Base-by-base conservation (phyloP, 768 basidiomycete species). In the Phylloporus rhodoxanthus region DNA sequence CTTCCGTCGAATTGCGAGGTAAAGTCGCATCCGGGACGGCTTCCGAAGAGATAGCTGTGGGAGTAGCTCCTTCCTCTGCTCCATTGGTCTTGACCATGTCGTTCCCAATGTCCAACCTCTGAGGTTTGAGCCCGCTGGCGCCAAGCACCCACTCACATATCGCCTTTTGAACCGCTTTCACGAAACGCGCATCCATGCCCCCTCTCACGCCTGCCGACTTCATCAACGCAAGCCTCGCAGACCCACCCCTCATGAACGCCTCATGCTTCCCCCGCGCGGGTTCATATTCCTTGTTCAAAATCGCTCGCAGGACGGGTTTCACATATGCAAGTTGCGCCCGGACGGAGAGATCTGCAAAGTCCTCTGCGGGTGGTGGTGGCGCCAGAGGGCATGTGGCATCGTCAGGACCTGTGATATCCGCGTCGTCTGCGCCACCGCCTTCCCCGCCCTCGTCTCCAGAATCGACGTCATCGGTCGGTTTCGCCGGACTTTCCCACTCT, bases 321-420 rank as follows among this genome's bases (percentile, higher is more conserved):
- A 77, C 72, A 57, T 86, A 87, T 10, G 69, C 74, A 48, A 91
- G 78, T 55, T 90, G 85, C 33, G 77, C 66, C 17, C 70, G 70
- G 7, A 86, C 72, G 6, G 72, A 47, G 26, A 87, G 72, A 19
- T 71, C 64, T 34, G 55, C 60, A 54, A 86, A 87, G n/a, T 66
- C 64, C 0, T 60, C 57, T 2, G 81, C 77, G 13, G 74, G 68
- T 23, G 78, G 74, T 29, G 74, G 63, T 4, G 63, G 60, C 11
- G 59, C 62, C 15, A 61, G 57, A n/a, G 68, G 63, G 11, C 55
- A 54, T 13, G 40, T 28, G 9, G 36, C 5, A 3, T 54, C 60
- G 32, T 50, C 23, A 2, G 43, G 36, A 37, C 43, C 46, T 11
- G 47, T 62, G 19, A 66, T 62, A 30, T 62, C 43, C 21, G 67